phyloP scores from a whole-genome alignment of 202 grass and related monocot species.

The Miscanthus sacchariflorus region DNA sequence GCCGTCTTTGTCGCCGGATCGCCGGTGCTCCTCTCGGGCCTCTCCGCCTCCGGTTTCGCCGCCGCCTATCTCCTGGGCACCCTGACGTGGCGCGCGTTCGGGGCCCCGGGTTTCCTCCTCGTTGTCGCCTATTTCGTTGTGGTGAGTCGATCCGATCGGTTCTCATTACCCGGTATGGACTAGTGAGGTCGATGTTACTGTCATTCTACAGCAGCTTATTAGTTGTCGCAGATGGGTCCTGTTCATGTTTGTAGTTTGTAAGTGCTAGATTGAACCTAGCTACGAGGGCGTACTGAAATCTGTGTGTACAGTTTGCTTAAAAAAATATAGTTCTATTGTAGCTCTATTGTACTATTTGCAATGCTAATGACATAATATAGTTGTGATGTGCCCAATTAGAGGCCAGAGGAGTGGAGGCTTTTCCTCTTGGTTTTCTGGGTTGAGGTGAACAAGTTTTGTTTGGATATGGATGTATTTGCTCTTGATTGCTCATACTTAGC shows the following conservation, averaged over 20 bases:
- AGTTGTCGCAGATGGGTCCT: neutral
- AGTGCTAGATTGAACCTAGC: neutral
- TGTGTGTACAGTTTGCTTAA: neutral
- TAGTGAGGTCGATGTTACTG: neutral
- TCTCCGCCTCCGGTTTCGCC: slow-evolving; percentile 71
- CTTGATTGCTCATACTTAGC: neutral
- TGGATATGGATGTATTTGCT: neutral
- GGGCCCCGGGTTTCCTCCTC: slow-evolving; percentile 60
- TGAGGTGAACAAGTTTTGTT: neutral
- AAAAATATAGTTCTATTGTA: neutral
- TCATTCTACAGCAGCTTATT: neutral
- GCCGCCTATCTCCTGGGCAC: slow-evolving; percentile 75
- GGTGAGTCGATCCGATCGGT: slow-evolving; percentile 53
- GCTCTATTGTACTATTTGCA: neutral
- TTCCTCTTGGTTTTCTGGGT: neutral
- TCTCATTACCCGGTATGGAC: neutral
- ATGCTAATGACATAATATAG: neutral
- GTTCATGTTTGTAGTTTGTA: slow-evolving; percentile 1
- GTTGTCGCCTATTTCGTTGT: slow-evolving; percentile 79
- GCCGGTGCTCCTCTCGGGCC: slow-evolving; percentile 74
- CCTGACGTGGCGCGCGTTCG: slow-evolving; percentile 86
- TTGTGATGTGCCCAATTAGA: neutral
- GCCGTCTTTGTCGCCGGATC: slow-evolving; percentile 66
- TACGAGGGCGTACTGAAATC: neutral
- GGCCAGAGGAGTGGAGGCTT: neutral